These are phyloP conservation scores for Hymenoscyphus scutula DNA, from an alignment of 2,329 filamentous ascomycete genomes.

Conservation along the genomic window DNA sequence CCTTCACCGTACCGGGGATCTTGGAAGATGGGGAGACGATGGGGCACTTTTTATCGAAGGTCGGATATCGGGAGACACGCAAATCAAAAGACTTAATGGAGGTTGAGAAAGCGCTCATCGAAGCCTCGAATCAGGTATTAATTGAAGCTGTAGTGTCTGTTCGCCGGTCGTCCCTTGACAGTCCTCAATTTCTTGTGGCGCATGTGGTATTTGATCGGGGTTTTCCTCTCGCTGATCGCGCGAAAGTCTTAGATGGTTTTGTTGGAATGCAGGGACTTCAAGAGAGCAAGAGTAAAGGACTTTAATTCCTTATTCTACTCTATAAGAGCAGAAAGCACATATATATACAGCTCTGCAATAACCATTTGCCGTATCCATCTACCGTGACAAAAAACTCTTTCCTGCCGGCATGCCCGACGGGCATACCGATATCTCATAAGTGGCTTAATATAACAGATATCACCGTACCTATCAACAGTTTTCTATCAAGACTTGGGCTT, in stretches of 20 bases:
- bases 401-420: too few species aligned
- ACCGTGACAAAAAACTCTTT: too few species aligned
- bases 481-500: background rate
- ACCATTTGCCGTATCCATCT: too few species aligned
- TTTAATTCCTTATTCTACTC: too few species aligned
- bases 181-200: background rate
- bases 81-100: constrained; percentile 43
- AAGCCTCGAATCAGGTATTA: background rate
- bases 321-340: too few species aligned
- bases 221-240: background rate
- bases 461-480: too few species aligned
- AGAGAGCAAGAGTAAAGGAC: too few species aligned
- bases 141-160: background rate
- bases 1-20: constrained; percentile 41
- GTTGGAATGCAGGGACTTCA: too few species aligned
- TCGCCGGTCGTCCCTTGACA: too few species aligned
- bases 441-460: too few species aligned
- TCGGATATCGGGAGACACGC: constrained; percentile 37
- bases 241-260: background rate
- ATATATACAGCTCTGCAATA: too few species aligned
- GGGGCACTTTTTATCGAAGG: constrained; percentile 34
- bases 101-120: constrained; percentile 30
- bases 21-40: constrained; percentile 35
- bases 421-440: too few species aligned
- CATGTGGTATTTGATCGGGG: background rate